Percentiles rank a stretch among this genome's conserved stretches.
Evolutionary conservation across 208 protist genomes (phyloP).

Genomic region (Crithidia expoeki): DNA sequence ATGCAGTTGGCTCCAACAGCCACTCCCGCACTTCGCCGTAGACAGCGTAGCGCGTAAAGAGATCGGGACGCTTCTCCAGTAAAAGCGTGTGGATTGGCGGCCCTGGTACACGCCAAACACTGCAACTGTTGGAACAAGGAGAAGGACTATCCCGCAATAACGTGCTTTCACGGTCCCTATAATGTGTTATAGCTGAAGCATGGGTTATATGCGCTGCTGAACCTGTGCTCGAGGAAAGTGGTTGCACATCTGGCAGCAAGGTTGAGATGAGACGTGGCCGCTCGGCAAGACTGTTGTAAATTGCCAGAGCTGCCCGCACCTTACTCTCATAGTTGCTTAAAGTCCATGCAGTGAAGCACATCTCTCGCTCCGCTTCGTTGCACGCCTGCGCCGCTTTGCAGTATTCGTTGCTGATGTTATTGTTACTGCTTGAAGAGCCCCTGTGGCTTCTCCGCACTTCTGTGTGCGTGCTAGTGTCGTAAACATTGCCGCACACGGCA

Average conservation of each 20-base stretch:
- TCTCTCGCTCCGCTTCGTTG: constrained; percentile 39
- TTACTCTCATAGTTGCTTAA: constrained; percentile 66
- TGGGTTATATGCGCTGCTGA: neutral
- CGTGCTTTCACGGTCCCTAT: neutral
- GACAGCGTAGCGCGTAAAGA: constrained; percentile 45
- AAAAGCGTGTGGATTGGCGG: constrained; percentile 56
- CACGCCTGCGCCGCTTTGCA: neutral
- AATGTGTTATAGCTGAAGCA: too few species aligned
- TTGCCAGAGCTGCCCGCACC: constrained; percentile 62
- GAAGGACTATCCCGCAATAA: neutral
- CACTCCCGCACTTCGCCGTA: constrained; percentile 32
- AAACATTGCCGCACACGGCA: constrained; percentile 32
- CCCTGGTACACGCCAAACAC: constrained; percentile 19
- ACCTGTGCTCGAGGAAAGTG: neutral
- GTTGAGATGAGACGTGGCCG: constrained; percentile 60
- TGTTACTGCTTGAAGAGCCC: neutral
- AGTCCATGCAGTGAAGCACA: constrained; percentile 76
- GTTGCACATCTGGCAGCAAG: constrained; percentile 19
- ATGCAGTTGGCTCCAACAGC: neutral
- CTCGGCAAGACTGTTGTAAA: constrained; percentile 77
- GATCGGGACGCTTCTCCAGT: constrained; percentile 34
- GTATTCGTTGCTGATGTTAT: too few species aligned
- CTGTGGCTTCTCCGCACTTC: neutral
- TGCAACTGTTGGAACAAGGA: neutral
- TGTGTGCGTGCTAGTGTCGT: neutral